Evolutionary conservation across 2,329 filamentous ascomycete genomes (phyloP), one percentile per base, ranked within the genome.

Genomic region (Penicillium sp.): DNA sequence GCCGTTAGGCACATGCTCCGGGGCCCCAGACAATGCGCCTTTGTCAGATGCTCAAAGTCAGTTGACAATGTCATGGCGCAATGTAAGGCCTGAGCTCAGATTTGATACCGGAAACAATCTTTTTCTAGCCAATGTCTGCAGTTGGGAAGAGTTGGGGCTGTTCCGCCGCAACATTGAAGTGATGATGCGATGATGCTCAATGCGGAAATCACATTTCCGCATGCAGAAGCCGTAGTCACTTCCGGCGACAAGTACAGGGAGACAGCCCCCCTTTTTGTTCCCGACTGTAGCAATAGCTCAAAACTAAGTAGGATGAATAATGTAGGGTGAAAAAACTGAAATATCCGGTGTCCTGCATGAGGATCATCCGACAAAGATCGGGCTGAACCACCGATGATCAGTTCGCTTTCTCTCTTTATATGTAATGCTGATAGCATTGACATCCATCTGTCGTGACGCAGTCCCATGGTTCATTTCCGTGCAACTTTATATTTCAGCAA

Each of bases 351-450:
- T 34, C 39, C 51, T 61, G 61, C 58, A 62, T 60, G 50, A 42
- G 44, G 60, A 65, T 61, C 57, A 64, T 55, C 51, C 34, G 58
- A 58, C 60, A 59, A 55, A 56, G 40, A 62, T 59, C 49, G 55
- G 53, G 48, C 49, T 40, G 34, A 39, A 36, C 46, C 51, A 44
- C 51, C 46, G 45, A 51, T 52, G 53, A 59, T 58, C 56, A 29
- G 41, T 29, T 42, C 55, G 34, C 36, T 44, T 23, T 27, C 34
- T 45, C 47, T 43, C 49, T 47, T 51, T 54, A 52, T 61, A 67
- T 67, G 65, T 68, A 68, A 70, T 67, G 50, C 62, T 70, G 67
- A 71, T 67, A 66, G 56, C 61, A 67, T 65, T 27, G 48, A 47
- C 56, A 47, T 49, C 58, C 53, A 47, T 45, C 39, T 47, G 53